Conservation (phyloP, 306 rosid genomes). For the Fragaria vesca region DNA sequence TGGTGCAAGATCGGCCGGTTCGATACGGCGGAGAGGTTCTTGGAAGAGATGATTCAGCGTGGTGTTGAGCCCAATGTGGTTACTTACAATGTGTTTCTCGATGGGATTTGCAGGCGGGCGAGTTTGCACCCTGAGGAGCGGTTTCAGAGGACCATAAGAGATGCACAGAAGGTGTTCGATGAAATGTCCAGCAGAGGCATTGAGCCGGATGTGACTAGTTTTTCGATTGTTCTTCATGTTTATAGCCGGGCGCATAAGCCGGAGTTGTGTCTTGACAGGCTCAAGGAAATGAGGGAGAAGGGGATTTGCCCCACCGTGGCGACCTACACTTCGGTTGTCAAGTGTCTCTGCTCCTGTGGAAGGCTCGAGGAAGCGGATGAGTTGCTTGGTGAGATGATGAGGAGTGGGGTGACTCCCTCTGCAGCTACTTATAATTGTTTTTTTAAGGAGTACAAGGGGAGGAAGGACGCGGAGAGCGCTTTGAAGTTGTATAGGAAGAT, state of each 20-base stretch:
- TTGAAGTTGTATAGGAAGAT: conserved; percentile 70
- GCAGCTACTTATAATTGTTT: conserved; percentile 79
- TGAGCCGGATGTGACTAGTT: conserved; percentile 87
- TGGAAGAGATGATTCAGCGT: conserved; percentile 56
- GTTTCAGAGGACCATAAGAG: conserved; percentile 66
- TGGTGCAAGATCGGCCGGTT: conserved; percentile 78
- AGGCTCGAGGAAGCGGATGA: conserved; percentile 74
- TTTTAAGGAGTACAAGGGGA: conserved; percentile 77
- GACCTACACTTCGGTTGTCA: conserved; percentile 72
- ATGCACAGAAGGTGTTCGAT: conserved; percentile 67
- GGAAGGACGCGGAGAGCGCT: conserved; percentile 61
- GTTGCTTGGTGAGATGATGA: conserved; percentile 68
- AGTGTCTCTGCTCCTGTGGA: conserved; percentile 84
- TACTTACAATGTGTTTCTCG: conserved; percentile 71
- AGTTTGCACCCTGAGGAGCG: conserved; percentile 85
- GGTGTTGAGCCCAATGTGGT: conserved; percentile 81
- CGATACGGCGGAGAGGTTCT: conserved; percentile 49
- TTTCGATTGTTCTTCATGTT: conserved; percentile 80
- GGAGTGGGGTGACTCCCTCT: conserved; percentile 59
- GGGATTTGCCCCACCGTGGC: conserved; percentile 72
- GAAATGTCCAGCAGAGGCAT: conserved; percentile 74
- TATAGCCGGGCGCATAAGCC: conserved; percentile 92
- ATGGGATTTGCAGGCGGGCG: conserved; percentile 80
- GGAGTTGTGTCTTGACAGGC: conserved; percentile 61
- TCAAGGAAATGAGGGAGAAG: conserved; percentile 61